A percentile compares a stretch with the other conserved stretches of the same genome.
These are phyloP conservation scores for Nakazawaea peltata DNA, from an alignment of 805 yeast species.

Conservation along the genomic window DNA sequence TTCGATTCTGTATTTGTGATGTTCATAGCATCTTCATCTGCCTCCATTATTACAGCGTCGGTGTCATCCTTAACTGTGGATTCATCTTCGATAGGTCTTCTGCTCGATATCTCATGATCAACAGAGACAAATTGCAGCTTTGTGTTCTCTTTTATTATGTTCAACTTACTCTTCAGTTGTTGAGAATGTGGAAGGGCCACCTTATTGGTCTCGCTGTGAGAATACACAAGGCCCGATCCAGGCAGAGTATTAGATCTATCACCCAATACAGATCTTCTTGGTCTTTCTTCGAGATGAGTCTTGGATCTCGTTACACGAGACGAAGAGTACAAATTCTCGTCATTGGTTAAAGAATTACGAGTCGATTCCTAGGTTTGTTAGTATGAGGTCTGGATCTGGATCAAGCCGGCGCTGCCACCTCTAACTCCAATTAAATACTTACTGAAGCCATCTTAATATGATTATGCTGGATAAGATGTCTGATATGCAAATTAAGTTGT, in stretches of 20 bases:
- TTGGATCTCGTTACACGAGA: slow-evolving; percentile 11
- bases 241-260: slow-evolving; percentile 8
- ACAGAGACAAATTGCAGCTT: slow-evolving; percentile 3
- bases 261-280: slow-evolving; percentile 9
- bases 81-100: not conserved
- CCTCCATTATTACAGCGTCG: not conserved
- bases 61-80: not conserved
- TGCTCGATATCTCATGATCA: slow-evolving; percentile 4
- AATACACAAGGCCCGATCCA: too few species aligned
- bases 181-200: not conserved
- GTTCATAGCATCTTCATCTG: not conserved
- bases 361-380: slow-evolving; percentile 8
- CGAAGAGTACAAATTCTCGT: slow-evolving; percentile 8
- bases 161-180: slow-evolving; percentile 4
- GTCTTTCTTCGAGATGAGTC: slow-evolving; percentile 3
- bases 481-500: too few species aligned
- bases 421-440: too few species aligned
- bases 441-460: slow-evolving; percentile 11
- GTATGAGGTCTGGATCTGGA: too few species aligned
- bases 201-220: too few species aligned
- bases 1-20: too few species aligned
- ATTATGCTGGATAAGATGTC: too few species aligned
- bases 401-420: too few species aligned
- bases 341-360: slow-evolving; percentile 7
- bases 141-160: slow-evolving; percentile 4